phyloP scores from a whole-genome alignment of 2,329 filamentous ascomycete genomes.

The Aspergillus sojae region DNA sequence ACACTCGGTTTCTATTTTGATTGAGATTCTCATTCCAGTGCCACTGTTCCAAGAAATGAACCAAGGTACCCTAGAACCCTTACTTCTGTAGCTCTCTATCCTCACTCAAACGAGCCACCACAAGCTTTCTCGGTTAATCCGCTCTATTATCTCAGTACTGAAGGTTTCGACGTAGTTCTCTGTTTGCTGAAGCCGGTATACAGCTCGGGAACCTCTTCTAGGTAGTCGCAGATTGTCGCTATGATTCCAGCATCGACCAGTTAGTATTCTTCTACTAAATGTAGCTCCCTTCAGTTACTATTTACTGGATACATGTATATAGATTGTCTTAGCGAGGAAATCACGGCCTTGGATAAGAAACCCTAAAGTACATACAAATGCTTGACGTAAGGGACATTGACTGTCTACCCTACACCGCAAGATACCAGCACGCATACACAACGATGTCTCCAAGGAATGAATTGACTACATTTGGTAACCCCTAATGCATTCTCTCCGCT shows the following conservation, averaged over 20 bases:
- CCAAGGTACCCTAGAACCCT: neutral
- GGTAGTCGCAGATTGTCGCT: neutral
- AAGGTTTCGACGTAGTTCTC: neutral
- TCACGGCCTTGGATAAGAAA: neutral
- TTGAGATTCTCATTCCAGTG: neutral
- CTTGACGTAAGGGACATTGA: neutral
- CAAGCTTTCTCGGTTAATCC: neutral
- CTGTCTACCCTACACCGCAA: neutral
- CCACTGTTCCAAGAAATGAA: neutral
- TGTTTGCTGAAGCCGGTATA: neutral
- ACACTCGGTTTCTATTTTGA: neutral
- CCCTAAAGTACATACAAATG: neutral
- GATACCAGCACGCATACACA: neutral
- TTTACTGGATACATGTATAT: neutral
- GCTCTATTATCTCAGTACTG: neutral
- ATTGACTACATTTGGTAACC: too few species aligned
- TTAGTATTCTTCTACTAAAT: neutral
- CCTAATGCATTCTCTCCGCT: neutral
- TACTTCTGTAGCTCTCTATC: neutral
- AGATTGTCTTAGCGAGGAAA: neutral
- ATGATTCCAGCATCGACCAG: neutral
- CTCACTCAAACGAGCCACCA: neutral
- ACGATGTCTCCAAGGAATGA: neutral
- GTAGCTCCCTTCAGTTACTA: neutral
- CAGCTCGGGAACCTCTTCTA: neutral